Evolutionary conservation across 1,284 basidiomycete genomes (phyloP).

Genomic region (Prillingera fragicola): DNA sequence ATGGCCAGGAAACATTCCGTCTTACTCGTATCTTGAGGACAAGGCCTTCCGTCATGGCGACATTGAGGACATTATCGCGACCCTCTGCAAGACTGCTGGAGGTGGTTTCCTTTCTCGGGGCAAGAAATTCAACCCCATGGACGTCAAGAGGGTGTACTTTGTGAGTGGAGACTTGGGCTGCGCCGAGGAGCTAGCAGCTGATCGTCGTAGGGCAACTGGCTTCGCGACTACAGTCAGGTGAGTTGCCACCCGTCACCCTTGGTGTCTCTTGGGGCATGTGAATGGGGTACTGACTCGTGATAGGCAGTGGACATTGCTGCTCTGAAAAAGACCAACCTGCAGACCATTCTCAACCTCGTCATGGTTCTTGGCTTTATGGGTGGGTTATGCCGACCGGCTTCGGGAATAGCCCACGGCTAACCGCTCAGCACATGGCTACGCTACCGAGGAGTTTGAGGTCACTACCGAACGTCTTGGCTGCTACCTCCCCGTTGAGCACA

Average conservation of each 20-base stretch:
- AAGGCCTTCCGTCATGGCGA: constrained; percentile 79
- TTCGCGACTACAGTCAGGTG: constrained; percentile 64
- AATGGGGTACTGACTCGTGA: constrained; percentile 6
- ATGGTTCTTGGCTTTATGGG: constrained; percentile 76
- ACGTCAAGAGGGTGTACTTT: constrained; percentile 50
- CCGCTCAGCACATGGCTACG: constrained; percentile 18
- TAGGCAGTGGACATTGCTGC: constrained; percentile 79
- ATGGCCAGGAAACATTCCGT: constrained; percentile 42
- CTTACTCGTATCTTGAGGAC: constrained; percentile 50
- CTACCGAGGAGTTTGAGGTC: constrained; percentile 72
- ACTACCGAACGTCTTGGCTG: constrained; percentile 78
- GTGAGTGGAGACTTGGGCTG: constrained; percentile 2
- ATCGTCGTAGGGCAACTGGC: constrained; percentile 55
- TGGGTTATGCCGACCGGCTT: background rate
- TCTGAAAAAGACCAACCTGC: constrained; percentile 60
- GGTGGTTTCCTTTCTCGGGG: constrained; percentile 62
- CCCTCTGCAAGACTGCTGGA: constrained; percentile 59
- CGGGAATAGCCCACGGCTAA: background rate
- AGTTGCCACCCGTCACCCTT: background rate
- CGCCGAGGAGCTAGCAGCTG: constrained; percentile 30
- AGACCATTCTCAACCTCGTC: constrained; percentile 80
- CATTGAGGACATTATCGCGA: constrained; percentile 55
- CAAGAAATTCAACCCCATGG: constrained; percentile 57
- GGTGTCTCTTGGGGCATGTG: too few species aligned
- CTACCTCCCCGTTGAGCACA: constrained; percentile 84